Evolutionary conservation across 805 yeast species (phyloP), one percentile per base, ranked within the genome.

Genomic region (Starmerella lactis-condensi): DNA sequence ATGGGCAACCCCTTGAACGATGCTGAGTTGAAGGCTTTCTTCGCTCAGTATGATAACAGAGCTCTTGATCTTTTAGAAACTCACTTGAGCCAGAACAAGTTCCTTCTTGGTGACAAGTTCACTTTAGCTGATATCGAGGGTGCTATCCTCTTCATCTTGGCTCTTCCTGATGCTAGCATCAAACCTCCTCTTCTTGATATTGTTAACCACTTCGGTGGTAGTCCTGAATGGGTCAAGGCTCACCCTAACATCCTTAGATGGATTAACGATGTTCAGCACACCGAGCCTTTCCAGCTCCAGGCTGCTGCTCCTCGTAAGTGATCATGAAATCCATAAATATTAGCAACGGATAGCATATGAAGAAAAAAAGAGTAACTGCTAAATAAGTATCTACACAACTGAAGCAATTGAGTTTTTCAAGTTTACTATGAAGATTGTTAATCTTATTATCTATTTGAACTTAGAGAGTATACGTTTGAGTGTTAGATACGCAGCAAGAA

Each of bases 1-100:
- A 93, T 91, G 48, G 57, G 52, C 34, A 54, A 44, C 34, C 82
- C 89, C 45, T 77, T 69, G 73, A 74, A 76, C 74, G 77, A 77
- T 69, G 75, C 72, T 61, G 35, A 31, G 39, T 66, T 68, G 38
- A 75, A 72, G 37, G 64, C 60, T 26, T 58, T 58, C 28, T 63
- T 61, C 29, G 48, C 48, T 29, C 53, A 61, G 33, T 53, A 59
- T 39, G 46, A 53, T 24, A 26, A 18, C 15, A 31, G 29, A 9
- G 38, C 32, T 28, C 31, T 35, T 29, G 26, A 15, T 14, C 41
- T 66, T 32, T 31, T 51, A 12, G 53, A 50, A 36, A 51, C 53
- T 25, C 67, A 70, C 62, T 62, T 72, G 47, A 51, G 60, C 42
- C 60, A 62, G 45, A 59, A 62, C 67, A 72, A 81, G 35, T 77